Evolutionary conservation across 106 monocot species (phyloP), one percentile per base, ranked within the genome.

Genomic region (Dendrobium chrysotoxum): DNA sequence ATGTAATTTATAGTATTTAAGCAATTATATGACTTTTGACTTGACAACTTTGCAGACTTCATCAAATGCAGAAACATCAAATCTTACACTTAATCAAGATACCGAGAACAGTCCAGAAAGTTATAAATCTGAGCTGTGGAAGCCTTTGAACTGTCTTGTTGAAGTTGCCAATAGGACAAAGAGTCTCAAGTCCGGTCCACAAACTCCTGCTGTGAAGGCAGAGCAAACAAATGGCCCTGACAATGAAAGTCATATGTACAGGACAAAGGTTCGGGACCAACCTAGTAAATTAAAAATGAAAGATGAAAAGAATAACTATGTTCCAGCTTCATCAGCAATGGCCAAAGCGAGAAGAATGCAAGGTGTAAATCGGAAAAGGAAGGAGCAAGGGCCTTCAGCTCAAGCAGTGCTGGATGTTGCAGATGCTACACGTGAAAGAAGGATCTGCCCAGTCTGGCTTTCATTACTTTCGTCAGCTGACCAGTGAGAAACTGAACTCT

Each of bases 121-220:
- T 21, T 90, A 89, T 67, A 92, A 86, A 46, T 16, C 85, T 41
- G 95, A 95, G 44, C 81, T 91, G 65, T 95, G 92, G 95, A 92
- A 89, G 75, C 95, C 91, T 72, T 84, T 95, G 50, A 95, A 90
- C 80, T 90, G 88, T 88, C 84, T 95, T 75, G 95, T 95, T 67
- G 95, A 92, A 89, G 92, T 83, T 61, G 95, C 91, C 54, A 87
- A 93, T 53, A 86, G 86, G 83, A 91, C 92, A 70, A 93, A 91
- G 85, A 73, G 81, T 53, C 44, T 74, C 35, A 95, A 86, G 78
- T 86, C 78, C 26, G 85, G 70, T 77, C 55, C 79, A n/a, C 87
- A 79, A 44, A 84, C 76, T 76, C 73, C 87, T 80, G 65, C 50
- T 85, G 26, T 84, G n/a, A 90, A 92, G 81, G 25, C 46, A 67